phyloP scores from a whole-genome alignment of 352 stramenopile species.

The Phytophthora boehmeriae region DNA sequence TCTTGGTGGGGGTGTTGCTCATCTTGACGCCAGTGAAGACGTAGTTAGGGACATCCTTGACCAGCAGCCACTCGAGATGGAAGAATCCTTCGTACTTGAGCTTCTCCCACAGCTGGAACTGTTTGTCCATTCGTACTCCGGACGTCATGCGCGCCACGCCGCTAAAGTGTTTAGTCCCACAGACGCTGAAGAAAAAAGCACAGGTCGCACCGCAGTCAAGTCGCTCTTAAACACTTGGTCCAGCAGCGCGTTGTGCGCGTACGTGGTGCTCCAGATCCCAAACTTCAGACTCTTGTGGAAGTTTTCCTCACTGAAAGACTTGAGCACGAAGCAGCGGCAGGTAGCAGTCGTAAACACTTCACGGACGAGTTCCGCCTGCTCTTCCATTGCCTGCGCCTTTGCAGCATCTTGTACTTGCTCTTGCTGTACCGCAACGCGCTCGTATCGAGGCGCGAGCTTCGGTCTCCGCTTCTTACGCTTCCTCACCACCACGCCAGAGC shows the following conservation, averaged over 20 bases:
- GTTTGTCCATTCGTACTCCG: constrained; percentile 42
- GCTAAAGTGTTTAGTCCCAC: constrained; percentile 76
- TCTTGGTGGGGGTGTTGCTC: constrained; percentile 79
- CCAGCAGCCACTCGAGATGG: constrained; percentile 79
- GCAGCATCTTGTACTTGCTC: neutral
- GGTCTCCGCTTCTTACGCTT: constrained; percentile 30
- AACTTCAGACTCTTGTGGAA: constrained; percentile 89
- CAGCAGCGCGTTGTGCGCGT: constrained; percentile 66
- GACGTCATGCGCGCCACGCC: constrained; percentile 85
- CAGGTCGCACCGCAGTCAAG: constrained; percentile 60
- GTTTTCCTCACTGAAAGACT: constrained; percentile 87
- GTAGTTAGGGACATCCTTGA: constrained; percentile 86
- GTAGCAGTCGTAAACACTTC: constrained; percentile 65
- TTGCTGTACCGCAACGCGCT: neutral
- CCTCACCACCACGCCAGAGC: neutral
- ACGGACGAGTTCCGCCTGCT: constrained; percentile 49
- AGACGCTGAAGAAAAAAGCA: constrained; percentile 88
- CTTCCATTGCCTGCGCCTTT: constrained; percentile 1
- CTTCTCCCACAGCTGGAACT: constrained; percentile 84
- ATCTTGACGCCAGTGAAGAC: constrained; percentile 80
- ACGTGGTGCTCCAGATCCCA: constrained; percentile 81
- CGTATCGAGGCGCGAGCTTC: constrained; percentile 61
- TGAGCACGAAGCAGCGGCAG: constrained; percentile 84
- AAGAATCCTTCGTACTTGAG: constrained; percentile 85
- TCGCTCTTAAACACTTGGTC: constrained; percentile 78